These are phyloP conservation scores for Saccharomyces hybrid DNA, from an alignment of 1,139 yeast genomes.

Conservation along the genomic window DNA sequence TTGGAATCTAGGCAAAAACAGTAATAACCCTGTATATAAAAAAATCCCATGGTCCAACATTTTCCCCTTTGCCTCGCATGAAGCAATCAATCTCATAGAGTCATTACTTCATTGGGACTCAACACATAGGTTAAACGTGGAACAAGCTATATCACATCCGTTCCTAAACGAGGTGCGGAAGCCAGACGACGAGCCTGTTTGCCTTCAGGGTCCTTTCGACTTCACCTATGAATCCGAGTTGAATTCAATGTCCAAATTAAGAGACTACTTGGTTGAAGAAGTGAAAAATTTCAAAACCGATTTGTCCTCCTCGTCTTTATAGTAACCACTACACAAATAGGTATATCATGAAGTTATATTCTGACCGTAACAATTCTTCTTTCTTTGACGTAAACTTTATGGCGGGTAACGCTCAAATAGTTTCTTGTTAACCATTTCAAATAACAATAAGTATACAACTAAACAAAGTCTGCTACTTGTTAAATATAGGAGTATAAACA, in stretches of 20 bases:
- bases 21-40: conserved; percentile 34
- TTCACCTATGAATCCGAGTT: conserved; percentile 47
- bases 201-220: conserved; percentile 42
- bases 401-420: background rate
- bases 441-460: background rate
- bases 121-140: conserved; percentile 39
- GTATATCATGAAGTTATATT: background rate
- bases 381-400: background rate
- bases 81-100: conserved; percentile 43
- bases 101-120: conserved; percentile 58
- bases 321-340: background rate
- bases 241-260: conserved; percentile 27
- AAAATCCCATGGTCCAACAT: conserved; percentile 42
- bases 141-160: conserved; percentile 45
- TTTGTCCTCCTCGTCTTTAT: conserved; percentile 1
- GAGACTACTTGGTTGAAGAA: conserved; percentile 24
- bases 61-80: conserved; percentile 50
- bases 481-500: too few species aligned
- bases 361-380: background rate
- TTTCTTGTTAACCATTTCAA: background rate
- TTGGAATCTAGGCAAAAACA: conserved; percentile 33
- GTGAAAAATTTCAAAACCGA: conserved; percentile 21
- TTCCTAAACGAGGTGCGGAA: conserved; percentile 45
- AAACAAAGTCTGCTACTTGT: background rate
- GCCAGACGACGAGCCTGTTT: conserved; percentile 42